Conservation (phyloP, 225 moss, liverwort and hornwort genomes). For the Neckera pumila region DNA sequence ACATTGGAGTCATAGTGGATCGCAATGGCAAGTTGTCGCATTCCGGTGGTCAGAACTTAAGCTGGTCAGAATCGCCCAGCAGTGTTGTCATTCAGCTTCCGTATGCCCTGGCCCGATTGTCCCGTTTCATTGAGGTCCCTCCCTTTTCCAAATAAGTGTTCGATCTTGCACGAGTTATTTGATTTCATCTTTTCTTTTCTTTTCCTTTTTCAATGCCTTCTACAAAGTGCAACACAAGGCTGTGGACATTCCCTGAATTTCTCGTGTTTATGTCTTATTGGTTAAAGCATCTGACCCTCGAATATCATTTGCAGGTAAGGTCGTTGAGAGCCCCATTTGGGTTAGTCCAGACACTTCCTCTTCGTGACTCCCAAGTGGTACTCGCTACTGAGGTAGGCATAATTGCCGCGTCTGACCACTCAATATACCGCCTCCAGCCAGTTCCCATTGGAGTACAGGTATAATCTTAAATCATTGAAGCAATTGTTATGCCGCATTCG, state of each 20-base stretch:
- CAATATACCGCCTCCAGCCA: conserved; percentile 70
- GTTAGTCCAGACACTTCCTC: conserved; percentile 84
- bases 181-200: not conserved
- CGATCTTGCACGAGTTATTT: not conserved
- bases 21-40: conserved; percentile 79
- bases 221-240: not conserved
- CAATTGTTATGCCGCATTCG: not conserved
- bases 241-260: not conserved
- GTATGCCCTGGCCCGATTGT: conserved; percentile 81
- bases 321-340: conserved; percentile 82
- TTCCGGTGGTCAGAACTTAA: conserved; percentile 64
- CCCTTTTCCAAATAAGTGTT: not conserved
- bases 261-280: not conserved
- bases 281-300: not conserved
- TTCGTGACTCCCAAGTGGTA: conserved; percentile 63
- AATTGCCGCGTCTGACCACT: conserved; percentile 69
- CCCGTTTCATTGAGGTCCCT: conserved; percentile 81
- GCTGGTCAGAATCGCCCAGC: conserved; percentile 92
- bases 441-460: conserved; percentile 93
- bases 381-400: conserved; percentile 70
- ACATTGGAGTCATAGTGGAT: conserved; percentile 90
- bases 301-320: conserved; percentile 49
- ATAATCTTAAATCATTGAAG: not conserved
- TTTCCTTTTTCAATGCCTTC: not conserved
- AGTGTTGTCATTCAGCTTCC: conserved; percentile 72